Percentiles rank a stretch among this genome's conserved stretches.
These are phyloP conservation scores for Wickerhamomyces rabaulensis DNA, from an alignment of 805 yeast species.

Conservation along the genomic window DNA sequence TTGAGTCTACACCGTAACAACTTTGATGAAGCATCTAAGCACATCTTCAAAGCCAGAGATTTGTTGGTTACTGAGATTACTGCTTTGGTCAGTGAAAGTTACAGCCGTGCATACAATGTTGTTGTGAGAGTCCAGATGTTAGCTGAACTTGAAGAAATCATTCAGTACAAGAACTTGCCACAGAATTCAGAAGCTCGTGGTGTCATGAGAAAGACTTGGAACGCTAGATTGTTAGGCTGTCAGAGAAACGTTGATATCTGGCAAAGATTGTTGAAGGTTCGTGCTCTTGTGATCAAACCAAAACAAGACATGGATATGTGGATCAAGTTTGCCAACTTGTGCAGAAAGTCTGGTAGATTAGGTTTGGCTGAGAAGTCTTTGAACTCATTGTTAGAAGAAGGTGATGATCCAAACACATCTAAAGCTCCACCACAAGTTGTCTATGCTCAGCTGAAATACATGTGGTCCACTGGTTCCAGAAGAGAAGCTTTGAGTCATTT, in stretches of 20 bases:
- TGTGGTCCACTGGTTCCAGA: conserved; percentile 94
- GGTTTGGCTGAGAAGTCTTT: conserved; percentile 91
- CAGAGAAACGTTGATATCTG: conserved; percentile 98
- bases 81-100: conserved; percentile 91
- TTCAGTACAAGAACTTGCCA: conserved; percentile 79
- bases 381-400: conserved; percentile 70
- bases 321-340: conserved; percentile 95
- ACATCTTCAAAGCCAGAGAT: conserved; percentile 82
- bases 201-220: conserved; percentile 89
- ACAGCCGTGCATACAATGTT: conserved; percentile 93
- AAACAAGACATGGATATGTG: conserved; percentile 96
- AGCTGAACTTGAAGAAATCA: conserved; percentile 93
- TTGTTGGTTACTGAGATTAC: conserved; percentile 88
- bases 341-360: conserved; percentile 89
- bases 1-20: conserved; percentile 79
- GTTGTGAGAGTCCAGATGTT: conserved; percentile 96
- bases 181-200: conserved; percentile 75
- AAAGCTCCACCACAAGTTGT: conserved; percentile 96
- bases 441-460: conserved; percentile 91
- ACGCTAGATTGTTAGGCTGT: conserved; percentile 84
- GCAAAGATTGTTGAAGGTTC: conserved; percentile 91
- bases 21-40: conserved; percentile 73
- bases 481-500: conserved; percentile 81
- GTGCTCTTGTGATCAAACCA: conserved; percentile 90
- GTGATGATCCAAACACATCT: conserved; percentile 52